Conservation (phyloP, 306 rosid genomes). For the Acacia acuminata region DNA sequence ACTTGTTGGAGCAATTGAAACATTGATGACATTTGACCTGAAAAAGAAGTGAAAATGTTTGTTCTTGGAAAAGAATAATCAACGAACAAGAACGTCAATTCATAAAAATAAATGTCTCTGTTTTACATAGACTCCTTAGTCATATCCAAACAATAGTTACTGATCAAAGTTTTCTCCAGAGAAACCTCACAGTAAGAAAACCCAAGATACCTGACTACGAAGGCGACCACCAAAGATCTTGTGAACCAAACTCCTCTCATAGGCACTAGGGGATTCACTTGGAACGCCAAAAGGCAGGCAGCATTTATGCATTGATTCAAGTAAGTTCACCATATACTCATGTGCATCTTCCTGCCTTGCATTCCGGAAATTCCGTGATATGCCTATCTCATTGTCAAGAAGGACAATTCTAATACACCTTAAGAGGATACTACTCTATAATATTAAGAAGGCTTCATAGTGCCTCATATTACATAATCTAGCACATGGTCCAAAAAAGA, state of each 20-base stretch:
- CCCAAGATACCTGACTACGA: conserved; percentile 74
- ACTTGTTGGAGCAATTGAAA: conserved; percentile 77
- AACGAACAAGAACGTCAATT: neutral
- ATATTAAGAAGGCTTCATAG: neutral
- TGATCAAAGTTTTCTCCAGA: neutral
- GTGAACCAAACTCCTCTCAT: conserved; percentile 95
- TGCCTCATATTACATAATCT: neutral
- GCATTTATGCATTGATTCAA: conserved; percentile 97
- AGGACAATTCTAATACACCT: conserved; percentile 34
- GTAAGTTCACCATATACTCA: conserved; percentile 98
- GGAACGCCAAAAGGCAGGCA: conserved; percentile 95
- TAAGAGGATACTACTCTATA: neutral
- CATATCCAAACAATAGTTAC: neutral
- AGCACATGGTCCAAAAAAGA: neutral
- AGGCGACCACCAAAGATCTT: conserved; percentile 96
- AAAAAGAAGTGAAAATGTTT: conserved; percentile 25
- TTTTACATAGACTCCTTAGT: conserved; percentile 8
- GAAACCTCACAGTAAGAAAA: conserved; percentile 11
- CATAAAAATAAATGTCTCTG: neutral
- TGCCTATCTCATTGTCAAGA: conserved; percentile 70
- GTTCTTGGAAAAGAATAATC: neutral
- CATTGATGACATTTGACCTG: conserved; percentile 96
- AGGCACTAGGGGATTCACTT: conserved; percentile 92
- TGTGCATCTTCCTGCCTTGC: conserved; percentile 99
- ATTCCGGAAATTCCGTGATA: conserved; percentile 83